Conservation (phyloP, 305 asterid species). For the Stenogyne calaminthoides region DNA sequence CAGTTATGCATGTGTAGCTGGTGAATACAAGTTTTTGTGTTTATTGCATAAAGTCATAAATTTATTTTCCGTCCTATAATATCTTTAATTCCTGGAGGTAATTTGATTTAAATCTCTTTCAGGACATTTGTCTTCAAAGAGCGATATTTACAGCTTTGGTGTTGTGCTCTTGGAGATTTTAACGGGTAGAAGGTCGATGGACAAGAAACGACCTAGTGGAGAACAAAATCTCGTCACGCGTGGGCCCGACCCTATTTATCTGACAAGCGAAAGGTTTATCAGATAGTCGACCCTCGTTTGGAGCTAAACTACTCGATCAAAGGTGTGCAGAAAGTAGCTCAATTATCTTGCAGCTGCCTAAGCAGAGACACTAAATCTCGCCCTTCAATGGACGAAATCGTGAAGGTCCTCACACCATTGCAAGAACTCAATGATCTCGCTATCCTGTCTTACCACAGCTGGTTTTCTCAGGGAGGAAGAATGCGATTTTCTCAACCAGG, state of each 20-base stretch:
- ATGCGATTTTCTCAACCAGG: constrained; percentile 63
- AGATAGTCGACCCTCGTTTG: constrained; percentile 85
- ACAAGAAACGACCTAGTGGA: constrained; percentile 84
- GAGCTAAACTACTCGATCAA: constrained; percentile 79
- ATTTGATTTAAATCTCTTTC: not conserved
- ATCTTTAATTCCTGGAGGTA: not conserved
- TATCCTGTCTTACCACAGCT: constrained; percentile 61
- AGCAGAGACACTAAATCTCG: constrained; percentile 80
- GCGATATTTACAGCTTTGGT: constrained; percentile 92
- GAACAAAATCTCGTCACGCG: constrained; percentile 87
- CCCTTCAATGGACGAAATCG: constrained; percentile 89
- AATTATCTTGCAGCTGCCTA: constrained; percentile 66
- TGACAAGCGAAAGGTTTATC: constrained; percentile 81
- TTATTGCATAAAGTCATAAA: too few species aligned
- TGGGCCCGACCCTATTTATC: constrained; percentile 90
- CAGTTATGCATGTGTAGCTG: not conserved
- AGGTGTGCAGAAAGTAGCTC: constrained; percentile 82
- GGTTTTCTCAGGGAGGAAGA: constrained; percentile 64
- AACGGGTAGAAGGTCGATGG: constrained; percentile 92
- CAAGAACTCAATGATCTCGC: constrained; percentile 85
- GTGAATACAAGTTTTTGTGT: not conserved
- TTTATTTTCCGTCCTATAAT: not conserved
- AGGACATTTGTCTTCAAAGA: constrained; percentile 92
- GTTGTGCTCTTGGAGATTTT: constrained; percentile 85
- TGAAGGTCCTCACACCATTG: constrained; percentile 64